Conservation (phyloP, 306 rosid genomes). For the Quercus suber region DNA sequence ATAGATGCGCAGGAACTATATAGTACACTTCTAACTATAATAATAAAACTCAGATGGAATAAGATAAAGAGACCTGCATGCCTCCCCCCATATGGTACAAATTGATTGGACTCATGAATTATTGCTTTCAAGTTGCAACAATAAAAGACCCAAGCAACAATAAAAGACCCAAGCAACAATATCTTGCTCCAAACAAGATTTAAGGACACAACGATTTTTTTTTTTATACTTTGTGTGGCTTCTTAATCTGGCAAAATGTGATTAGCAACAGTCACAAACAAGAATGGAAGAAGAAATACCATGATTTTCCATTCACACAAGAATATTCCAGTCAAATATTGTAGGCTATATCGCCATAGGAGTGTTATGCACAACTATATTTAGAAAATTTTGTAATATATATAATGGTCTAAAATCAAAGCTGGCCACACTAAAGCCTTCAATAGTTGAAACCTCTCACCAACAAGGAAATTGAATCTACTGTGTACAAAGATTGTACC, state of each 20-base stretch:
- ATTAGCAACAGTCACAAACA: too few species aligned
- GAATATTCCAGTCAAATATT: too few species aligned
- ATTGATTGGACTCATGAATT: slow-evolving; percentile 16
- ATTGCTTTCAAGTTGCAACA: slow-evolving; percentile 6
- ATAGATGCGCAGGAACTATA: slow-evolving; percentile 26
- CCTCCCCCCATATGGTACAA: slow-evolving; percentile 23
- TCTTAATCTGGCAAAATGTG: too few species aligned
- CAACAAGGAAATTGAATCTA: not conserved
- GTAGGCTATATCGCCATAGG: too few species aligned
- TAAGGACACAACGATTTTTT: too few species aligned
- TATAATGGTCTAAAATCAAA: too few species aligned
- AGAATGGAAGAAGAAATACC: not conserved
- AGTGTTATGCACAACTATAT: too few species aligned
- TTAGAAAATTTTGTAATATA: too few species aligned
- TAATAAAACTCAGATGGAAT: slow-evolving; percentile 40
- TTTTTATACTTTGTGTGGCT: too few species aligned
- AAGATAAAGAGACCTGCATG: slow-evolving; percentile 20
- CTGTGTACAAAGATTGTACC: not conserved
- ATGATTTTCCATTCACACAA: not conserved
- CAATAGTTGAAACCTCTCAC: not conserved
- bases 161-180: slow-evolving; percentile 29
- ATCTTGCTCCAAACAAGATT: not conserved
- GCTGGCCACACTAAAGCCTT: not conserved
- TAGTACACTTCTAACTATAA: slow-evolving; percentile 18
- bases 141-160: slow-evolving; percentile 30